Evolutionary conservation across 495 filamentous ascomycete species (phyloP).

Genomic region (Neurospora sp.): DNA sequence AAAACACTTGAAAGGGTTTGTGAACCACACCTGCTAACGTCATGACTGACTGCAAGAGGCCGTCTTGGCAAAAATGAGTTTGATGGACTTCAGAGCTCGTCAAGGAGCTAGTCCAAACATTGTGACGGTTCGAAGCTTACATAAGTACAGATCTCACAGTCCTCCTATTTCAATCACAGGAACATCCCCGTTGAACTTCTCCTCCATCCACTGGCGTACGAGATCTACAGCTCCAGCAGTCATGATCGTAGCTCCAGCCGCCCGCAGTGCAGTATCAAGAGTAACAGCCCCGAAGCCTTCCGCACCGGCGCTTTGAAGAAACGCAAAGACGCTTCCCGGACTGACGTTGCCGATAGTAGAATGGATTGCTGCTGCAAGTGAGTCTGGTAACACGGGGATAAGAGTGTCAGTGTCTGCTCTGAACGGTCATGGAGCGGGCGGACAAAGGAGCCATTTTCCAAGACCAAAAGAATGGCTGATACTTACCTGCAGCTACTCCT

Average conservation of each 20-base stretch:
- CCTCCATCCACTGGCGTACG: not conserved
- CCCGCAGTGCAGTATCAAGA: not conserved
- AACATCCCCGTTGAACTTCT: not conserved
- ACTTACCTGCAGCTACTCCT: not conserved
- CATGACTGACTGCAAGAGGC: not conserved
- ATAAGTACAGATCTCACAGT: not conserved
- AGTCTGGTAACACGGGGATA: not conserved
- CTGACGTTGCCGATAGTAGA: not conserved
- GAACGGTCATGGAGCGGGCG: not conserved
- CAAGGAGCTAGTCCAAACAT: not conserved
- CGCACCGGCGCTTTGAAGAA: not conserved
- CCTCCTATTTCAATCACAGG: not conserved
- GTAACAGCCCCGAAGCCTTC: not conserved
- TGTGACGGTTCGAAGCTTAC: not conserved
- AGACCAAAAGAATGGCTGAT: no score
- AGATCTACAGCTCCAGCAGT: not conserved
- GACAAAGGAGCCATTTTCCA: no score
- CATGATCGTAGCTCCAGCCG: not conserved
- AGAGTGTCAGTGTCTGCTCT: not conserved
- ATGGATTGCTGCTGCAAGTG: not conserved
- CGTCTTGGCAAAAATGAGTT: no score
- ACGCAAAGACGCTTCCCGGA: not conserved
- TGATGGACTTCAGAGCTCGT: no score
- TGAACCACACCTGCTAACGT: not conserved
- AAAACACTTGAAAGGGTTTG: not conserved